A percentile compares a stretch with the other conserved stretches of the same genome.
Conservation (phyloP, 306 rosid genomes). For the Carpinus fangiana region DNA sequence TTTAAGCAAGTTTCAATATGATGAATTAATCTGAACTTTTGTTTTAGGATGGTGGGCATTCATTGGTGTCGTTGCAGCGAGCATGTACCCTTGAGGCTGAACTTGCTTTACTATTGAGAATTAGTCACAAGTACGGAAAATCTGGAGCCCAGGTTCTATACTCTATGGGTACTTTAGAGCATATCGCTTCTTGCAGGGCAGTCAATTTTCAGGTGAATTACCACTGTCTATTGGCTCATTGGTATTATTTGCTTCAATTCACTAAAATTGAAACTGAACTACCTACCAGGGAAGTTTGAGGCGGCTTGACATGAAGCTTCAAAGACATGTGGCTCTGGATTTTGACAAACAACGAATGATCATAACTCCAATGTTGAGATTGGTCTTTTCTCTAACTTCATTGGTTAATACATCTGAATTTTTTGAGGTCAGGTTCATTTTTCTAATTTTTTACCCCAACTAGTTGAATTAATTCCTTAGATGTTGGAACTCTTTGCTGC, state of each 20-base stretch:
- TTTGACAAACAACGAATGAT: slow-evolving; percentile 71
- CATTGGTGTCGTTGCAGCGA: slow-evolving; percentile 77
- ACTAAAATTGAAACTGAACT: slow-evolving; percentile 24
- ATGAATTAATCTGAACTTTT: slow-evolving; percentile 14
- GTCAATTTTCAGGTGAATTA: slow-evolving; percentile 56
- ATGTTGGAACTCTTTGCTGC: background rate
- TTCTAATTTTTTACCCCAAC: background rate
- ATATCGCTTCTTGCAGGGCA: slow-evolving; percentile 79
- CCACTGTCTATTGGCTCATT: slow-evolving; percentile 14
- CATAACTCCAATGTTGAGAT: slow-evolving; percentile 71
- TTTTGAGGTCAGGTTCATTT: slow-evolving; percentile 71
- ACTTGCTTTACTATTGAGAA: slow-evolving; percentile 74
- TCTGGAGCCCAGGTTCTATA: slow-evolving; percentile 87
- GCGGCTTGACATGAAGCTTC: slow-evolving; percentile 56
- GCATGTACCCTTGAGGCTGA: slow-evolving; percentile 88
- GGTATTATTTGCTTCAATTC: slow-evolving; percentile 5
- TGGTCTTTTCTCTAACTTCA: slow-evolving; percentile 77
- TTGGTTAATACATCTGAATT: slow-evolving; percentile 79
- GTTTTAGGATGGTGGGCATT: slow-evolving; percentile 75
- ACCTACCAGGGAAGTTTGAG: slow-evolving; percentile 75
- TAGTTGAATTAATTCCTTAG: slow-evolving; percentile 10
- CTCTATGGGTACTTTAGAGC: slow-evolving; percentile 83
- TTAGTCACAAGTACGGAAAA: slow-evolving; percentile 87
- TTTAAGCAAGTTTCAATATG: slow-evolving; percentile 2
- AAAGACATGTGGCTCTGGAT: slow-evolving; percentile 65